Conservation (phyloP, 345 rosid species). For the Psidium guajava region DNA sequence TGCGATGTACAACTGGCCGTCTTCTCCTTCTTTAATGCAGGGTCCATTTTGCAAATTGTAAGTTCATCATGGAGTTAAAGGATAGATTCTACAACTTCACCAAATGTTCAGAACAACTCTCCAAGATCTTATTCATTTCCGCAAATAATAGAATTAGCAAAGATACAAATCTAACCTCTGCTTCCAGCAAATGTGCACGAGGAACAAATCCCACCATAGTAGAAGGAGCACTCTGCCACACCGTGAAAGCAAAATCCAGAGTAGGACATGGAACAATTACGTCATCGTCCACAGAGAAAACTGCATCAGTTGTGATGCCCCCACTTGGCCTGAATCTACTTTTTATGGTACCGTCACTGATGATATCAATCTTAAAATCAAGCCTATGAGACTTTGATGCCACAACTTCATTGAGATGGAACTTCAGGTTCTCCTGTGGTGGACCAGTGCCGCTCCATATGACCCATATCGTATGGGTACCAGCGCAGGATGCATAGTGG, state of each 20-base stretch:
- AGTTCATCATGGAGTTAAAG: background rate
- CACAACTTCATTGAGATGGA: background rate
- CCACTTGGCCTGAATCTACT: conserved; percentile 11
- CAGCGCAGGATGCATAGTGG: conserved; percentile 11
- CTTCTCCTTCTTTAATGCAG: background rate
- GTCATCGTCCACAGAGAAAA: conserved; percentile 19
- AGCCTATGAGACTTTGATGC: conserved; percentile 1
- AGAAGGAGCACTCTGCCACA: conserved; percentile 16
- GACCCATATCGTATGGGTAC: conserved; percentile 1
- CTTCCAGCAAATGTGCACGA: conserved; percentile 12
- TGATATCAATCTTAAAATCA: background rate
- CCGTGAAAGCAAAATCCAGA: conserved; percentile 15
- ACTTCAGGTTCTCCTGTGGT: conserved; percentile 1
- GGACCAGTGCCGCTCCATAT: conserved; percentile 10
- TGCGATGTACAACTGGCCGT: background rate
- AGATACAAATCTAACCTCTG: conserved; percentile 5
- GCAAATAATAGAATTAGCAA: background rate
- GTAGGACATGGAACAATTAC: conserved; percentile 14
- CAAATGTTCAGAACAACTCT: background rate
- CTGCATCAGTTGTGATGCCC: conserved; percentile 13
- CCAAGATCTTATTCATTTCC: background rate
- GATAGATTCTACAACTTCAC: background rate
- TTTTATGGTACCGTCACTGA: background rate
- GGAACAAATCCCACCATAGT: conserved; percentile 20
- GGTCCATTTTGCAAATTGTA: background rate